Evolutionary conservation across 1,284 basidiomycete genomes (phyloP).

Genomic region (Chondrostereum purpureum): DNA sequence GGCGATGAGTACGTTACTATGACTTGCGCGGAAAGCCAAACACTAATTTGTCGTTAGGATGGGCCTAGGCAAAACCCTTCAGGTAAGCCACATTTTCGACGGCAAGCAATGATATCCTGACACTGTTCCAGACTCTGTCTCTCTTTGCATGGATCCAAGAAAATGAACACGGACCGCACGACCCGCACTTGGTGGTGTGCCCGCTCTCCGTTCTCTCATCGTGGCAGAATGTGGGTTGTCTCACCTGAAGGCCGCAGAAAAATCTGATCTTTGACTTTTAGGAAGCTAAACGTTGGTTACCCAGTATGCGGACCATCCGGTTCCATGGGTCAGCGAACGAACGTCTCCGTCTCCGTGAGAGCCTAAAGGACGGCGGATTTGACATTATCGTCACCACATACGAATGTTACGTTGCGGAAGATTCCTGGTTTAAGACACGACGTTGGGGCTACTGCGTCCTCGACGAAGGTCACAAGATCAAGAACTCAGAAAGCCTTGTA

Average conservation of each 20-base stretch:
- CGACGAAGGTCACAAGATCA: constrained; percentile 59
- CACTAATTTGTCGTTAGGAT: constrained; percentile 29
- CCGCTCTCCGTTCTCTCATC: constrained; percentile 55
- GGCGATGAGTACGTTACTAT: constrained; percentile 46
- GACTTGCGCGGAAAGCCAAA: not conserved
- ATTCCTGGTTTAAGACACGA: constrained; percentile 49
- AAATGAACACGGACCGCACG: constrained; percentile 25
- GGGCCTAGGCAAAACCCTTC: constrained; percentile 62
- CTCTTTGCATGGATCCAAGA: constrained; percentile 52
- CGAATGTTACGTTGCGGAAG: constrained; percentile 42
- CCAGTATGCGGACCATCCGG: constrained; percentile 38
- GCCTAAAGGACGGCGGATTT: constrained; percentile 26
- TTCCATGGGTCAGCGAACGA: constrained; percentile 46
- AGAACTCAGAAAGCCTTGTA: constrained; percentile 43
- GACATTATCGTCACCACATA: constrained; percentile 57
- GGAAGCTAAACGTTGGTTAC: constrained; percentile 52
- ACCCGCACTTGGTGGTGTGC: constrained; percentile 55
- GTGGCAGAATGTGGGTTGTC: constrained; percentile 39
- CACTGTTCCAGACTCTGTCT: constrained; percentile 40
- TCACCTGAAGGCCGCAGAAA: not conserved
- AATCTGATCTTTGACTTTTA: constrained; percentile 18
- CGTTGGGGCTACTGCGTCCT: constrained; percentile 53
- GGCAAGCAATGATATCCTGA: not conserved
- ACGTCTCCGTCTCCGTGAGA: constrained; percentile 39
- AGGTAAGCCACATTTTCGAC: constrained; percentile 24